Evolutionary conservation across 2,329 filamentous ascomycete genomes (phyloP).

Genomic region (Pyrenochaeta sp.): DNA sequence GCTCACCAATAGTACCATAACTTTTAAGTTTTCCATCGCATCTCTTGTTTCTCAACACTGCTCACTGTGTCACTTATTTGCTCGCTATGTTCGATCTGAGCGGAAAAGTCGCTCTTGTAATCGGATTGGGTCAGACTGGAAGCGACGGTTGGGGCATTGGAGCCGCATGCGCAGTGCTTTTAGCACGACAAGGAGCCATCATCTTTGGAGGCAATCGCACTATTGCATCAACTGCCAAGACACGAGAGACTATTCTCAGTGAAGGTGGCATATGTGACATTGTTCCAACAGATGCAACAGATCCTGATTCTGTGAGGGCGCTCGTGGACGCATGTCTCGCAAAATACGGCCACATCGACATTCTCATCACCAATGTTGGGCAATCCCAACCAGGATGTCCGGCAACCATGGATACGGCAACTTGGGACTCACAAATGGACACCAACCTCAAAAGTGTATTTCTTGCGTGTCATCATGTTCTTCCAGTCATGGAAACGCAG

Average conservation of each 20-base stretch:
- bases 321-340: slow-evolving; percentile 14
- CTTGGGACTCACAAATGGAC: slow-evolving; percentile 63
- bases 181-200: slow-evolving; percentile 8
- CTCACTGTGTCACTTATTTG: too few species aligned
- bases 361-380: slow-evolving; percentile 65
- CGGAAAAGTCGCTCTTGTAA: slow-evolving; percentile 16
- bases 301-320: background rate
- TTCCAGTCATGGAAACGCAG: slow-evolving; percentile 65
- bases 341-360: slow-evolving; percentile 61
- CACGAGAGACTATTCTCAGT: background rate
- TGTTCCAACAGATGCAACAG: background rate
- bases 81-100: too few species aligned
- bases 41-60: too few species aligned
- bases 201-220: slow-evolving; percentile 19
- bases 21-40: too few species aligned
- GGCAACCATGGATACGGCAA: slow-evolving; percentile 57
- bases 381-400: slow-evolving; percentile 60
- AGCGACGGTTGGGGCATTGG: slow-evolving; percentile 16
- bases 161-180: slow-evolving; percentile 9
- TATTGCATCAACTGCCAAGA: slow-evolving; percentile 5
- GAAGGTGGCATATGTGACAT: slow-evolving; percentile 7
- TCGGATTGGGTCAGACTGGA: slow-evolving; percentile 16
- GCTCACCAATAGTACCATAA: too few species aligned
- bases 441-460: slow-evolving; percentile 67
- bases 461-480: slow-evolving; percentile 60